These are phyloP conservation scores for Debaryomyces singareniensis DNA, from an alignment of 1,139 yeast species.

Conservation along the genomic window DNA sequence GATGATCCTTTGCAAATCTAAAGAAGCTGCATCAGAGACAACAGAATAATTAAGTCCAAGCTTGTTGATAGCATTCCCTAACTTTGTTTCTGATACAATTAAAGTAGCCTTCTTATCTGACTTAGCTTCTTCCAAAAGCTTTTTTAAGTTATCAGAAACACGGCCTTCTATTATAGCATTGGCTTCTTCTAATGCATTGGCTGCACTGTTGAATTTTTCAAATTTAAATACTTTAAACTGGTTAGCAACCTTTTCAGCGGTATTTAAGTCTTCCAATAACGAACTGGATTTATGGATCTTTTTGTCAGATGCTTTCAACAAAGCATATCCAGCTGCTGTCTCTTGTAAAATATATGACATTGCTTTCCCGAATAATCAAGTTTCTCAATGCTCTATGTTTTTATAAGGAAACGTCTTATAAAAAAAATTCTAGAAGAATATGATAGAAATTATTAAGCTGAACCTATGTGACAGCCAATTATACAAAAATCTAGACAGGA, in stretches of 20 bases:
- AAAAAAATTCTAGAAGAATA: too few relatives aligned
- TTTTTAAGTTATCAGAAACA: slow-evolving; percentile 79
- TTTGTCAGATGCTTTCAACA: slow-evolving; percentile 94
- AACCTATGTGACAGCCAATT: too few relatives aligned
- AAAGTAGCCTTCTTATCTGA: slow-evolving; percentile 85
- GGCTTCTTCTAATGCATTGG: slow-evolving; percentile 94
- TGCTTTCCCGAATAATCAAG: slow-evolving; percentile 1
- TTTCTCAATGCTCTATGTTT: too few relatives aligned
- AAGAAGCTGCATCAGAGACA: slow-evolving; percentile 89
- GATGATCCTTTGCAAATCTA: slow-evolving; percentile 92
- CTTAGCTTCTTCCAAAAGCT: slow-evolving; percentile 72
- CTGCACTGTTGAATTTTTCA: slow-evolving; percentile 90
- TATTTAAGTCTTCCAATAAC: slow-evolving; percentile 69
- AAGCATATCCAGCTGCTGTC: slow-evolving; percentile 98
- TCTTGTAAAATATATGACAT: slow-evolving; percentile 97
- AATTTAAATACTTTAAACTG: slow-evolving; percentile 91
- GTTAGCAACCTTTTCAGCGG: slow-evolving; percentile 73
- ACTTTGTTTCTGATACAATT: slow-evolving; percentile 89
- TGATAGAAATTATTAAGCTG: too few relatives aligned
- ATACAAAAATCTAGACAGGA: too few relatives aligned
- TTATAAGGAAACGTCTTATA: too few relatives aligned
- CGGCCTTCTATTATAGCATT: slow-evolving; percentile 89
- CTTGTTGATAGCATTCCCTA: slow-evolving; percentile 94
- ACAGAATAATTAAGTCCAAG: slow-evolving; percentile 83
- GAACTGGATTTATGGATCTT: slow-evolving; percentile 84